Base-by-base conservation (phyloP, 108 stramenopile species). In the Cyclotella baltica region DNA sequence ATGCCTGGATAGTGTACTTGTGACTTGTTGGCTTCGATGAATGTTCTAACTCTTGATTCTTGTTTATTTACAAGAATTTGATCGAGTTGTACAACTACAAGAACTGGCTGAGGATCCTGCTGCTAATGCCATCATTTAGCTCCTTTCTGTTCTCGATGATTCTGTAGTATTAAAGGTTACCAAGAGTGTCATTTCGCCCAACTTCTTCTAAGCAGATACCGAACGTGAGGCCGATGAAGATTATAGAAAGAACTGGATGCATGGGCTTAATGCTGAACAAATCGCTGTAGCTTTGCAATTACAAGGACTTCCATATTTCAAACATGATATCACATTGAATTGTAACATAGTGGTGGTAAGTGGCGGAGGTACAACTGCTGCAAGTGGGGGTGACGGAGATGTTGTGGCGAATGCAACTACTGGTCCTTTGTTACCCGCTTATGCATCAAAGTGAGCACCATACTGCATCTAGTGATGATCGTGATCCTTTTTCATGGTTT, bases 101-200 rank as follows among this genome's bases (percentile, higher is more conserved):
- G 62, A 83, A 78, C 18, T 95, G 90, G 90, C 86, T 95, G 90
- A 81, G 87, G 93, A 95, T 63, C 88, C 92, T 37, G 80, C 90
- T 40, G 84, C 87, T 29, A 88, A 92, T 77, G 93, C 89, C 1
- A 79, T 92, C 22, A 84, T 88, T 6, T 88, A 89, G 20, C 57
- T 92, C 8, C 71, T 94, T 37, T 79, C 64, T 53, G 72, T 55
- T 77, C 79, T 80, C 70, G 67, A 67, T 35, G 9, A 67, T 13
- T 31, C 23, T 67, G 56, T 29, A 13, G 55, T 85, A 38, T 70
- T 50, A 34, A 64, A 76, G 34, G 11, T 91, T 13, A 79, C 88
- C 1, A 70, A 85, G 35, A 62, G 82, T 11, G 57, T 87, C 37
- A 83, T 91, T 29, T 66, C 86, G 67, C 90, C 89, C 22, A 83